Percentiles rank a stretch among this genome's conserved stretches.
Conservation (phyloP, 352 stramenopile species). For the Aphanomyces stellatus region DNA sequence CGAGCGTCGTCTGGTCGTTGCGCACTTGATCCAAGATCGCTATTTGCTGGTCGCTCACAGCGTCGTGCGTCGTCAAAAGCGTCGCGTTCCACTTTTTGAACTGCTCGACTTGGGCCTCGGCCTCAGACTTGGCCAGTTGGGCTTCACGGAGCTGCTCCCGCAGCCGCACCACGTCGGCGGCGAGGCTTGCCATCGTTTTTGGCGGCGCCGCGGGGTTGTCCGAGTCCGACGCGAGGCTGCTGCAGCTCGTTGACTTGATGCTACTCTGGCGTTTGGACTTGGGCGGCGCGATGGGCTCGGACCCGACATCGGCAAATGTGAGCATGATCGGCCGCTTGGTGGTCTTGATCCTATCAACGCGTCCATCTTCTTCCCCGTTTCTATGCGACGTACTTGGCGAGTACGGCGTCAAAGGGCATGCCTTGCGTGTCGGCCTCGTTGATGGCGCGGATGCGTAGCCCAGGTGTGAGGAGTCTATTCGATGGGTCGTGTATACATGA, state of each 20-base stretch:
- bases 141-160: constrained; percentile 9
- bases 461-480: constrained; percentile 28
- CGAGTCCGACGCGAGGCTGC: no score
- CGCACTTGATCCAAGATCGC: not conserved
- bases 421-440: constrained; percentile 34
- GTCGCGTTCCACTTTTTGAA: constrained; percentile 18
- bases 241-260: no score
- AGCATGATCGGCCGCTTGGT: constrained; percentile 33
- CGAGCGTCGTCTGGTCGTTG: not conserved
- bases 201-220: constrained; percentile 16
- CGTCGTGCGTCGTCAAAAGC: constrained; percentile 8
- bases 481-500: not conserved
- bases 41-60: not conserved
- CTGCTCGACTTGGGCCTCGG: not conserved
- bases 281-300: constrained; percentile 19
- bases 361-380: no score
- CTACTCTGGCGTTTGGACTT: no score
- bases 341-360: constrained; percentile 33
- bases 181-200: not conserved
- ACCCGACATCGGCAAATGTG: constrained; percentile 36
- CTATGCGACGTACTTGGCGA: constrained; percentile 31
- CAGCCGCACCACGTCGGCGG: not conserved
- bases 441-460: constrained; percentile 37
- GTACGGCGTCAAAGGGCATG: constrained; percentile 35
- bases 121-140: not conserved